A percentile compares a stretch with the other conserved stretches of the same genome.
Evolutionary conservation across 108 stramenopile genomes (phyloP).

Genomic region (Ochromonas danica): DNA sequence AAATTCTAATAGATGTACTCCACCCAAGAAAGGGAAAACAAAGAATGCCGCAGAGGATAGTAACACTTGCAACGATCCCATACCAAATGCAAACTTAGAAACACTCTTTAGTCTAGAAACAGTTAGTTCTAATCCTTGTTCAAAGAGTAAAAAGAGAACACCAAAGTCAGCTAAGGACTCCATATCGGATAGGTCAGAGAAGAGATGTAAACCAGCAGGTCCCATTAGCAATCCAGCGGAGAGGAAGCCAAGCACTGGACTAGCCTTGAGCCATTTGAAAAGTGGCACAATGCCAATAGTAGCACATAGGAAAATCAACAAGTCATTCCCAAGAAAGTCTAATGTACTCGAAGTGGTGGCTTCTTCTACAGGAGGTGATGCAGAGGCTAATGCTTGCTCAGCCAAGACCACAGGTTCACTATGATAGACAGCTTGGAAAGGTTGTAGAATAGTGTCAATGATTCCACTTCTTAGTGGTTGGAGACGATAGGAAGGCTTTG

Average conservation of each 20-base stretch:
- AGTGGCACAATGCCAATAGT: conserved; percentile 63
- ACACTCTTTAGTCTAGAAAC: conserved; percentile 45
- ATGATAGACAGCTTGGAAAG: too few relatives aligned
- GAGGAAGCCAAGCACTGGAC: conserved; percentile 69
- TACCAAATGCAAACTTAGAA: conserved; percentile 50
- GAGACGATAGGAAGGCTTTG: too few relatives aligned
- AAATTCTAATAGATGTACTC: conserved; percentile 58
- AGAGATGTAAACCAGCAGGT: conserved; percentile 64
- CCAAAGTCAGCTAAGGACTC: conserved; percentile 67
- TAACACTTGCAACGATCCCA: conserved; percentile 62
- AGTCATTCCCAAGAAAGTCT: conserved; percentile 61
- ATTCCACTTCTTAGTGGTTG: too few relatives aligned
- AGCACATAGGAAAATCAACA: conserved; percentile 63
- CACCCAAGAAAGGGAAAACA: conserved; percentile 61
- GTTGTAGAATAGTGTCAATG: too few relatives aligned
- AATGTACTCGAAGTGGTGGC: conserved; percentile 26
- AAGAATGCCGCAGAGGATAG: conserved; percentile 62
- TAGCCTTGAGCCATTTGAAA: conserved; percentile 46
- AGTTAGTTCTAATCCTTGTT: conserved; percentile 65
- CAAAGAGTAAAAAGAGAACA: conserved; percentile 70
- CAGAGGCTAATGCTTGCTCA: too few relatives aligned
- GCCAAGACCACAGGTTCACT: too few relatives aligned
- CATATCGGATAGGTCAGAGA: conserved; percentile 65
- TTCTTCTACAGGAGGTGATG: too few relatives aligned
- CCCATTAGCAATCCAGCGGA: conserved; percentile 62